Evolutionary conservation across 768 basidiomycete genomes (phyloP), one percentile per base, ranked within the genome.

Genomic region (Phanerochaete carnosa): DNA sequence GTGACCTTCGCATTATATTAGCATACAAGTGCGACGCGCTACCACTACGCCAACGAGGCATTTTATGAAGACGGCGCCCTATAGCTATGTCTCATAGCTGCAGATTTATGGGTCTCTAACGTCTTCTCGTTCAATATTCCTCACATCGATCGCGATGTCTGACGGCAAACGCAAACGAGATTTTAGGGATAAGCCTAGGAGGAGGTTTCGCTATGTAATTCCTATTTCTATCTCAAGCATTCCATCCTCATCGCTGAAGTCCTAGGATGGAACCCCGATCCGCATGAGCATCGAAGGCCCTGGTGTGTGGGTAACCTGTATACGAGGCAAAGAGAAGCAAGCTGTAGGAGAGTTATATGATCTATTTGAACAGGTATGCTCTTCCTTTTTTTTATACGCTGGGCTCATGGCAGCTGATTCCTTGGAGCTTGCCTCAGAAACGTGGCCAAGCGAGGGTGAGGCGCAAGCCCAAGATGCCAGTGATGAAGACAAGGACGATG

Each of bases 231-330:
- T 43, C 13, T 46, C 9, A 19, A 22, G 12, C 1, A 37, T n/a
- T 25, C 13, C 37, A 1, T 15, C 7, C 4, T 46, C 3, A 13
- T n/a, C 25, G n/a, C 33, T 33, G 32, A 37, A 55, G 54, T 28
- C 9, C 12, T 64, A 90, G 88, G 87, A 89, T 66, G 88, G 88
- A 5, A 83, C 83, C 2, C 80, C 85, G 19, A 79, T 86, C 29
- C 90, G 84, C 71, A 75, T 82, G 45, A 72, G 76, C 26, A 81
- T 93, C 59, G 88, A 90, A 61, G 92, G 92, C 9, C 92, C 92
- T 22, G 92, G 92, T 19, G 75, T 94, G 22, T 94, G 92, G 92
- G 89, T 85, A 11, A 92, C 87, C 67, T 94, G 90, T 65, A 82
- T 92, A 30, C 91, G 88, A 70, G 92, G 92, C 22, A 94, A 88